These are phyloP conservation scores for Pseudocercospora ulei DNA, from an alignment of 2,329 filamentous ascomycete genomes.

Conservation along the genomic window DNA sequence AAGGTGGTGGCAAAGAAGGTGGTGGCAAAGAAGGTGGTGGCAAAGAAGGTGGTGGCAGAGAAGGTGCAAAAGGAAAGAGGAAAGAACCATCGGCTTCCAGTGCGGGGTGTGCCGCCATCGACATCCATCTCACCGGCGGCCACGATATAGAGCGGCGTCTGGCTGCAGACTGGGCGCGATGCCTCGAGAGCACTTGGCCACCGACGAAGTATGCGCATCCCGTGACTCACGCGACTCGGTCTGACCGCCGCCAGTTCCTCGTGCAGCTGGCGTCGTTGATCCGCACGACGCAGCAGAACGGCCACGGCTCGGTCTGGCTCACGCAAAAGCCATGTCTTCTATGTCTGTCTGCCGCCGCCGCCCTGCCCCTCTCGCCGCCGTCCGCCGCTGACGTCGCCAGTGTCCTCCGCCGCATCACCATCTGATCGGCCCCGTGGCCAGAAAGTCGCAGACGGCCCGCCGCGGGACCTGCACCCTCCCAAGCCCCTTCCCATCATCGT, in stretches of 20 bases:
- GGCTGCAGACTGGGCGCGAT: constrained; percentile 31
- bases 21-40: too few relatives aligned
- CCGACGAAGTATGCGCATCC: constrained; percentile 48
- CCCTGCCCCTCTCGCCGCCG: too few relatives aligned
- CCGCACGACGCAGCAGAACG: constrained; percentile 54
- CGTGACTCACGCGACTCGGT: neutral
- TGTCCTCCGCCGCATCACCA: constrained; percentile 40
- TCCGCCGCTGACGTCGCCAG: constrained; percentile 20
- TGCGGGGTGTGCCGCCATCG: neutral
- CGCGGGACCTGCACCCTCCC: constrained; percentile 52
- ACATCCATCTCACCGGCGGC: constrained; percentile 4
- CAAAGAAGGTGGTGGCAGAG: neutral
- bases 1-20: too few relatives aligned
- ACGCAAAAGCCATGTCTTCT: constrained; percentile 68
- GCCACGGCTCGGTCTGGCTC: constrained; percentile 64
- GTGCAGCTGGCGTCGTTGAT: constrained; percentile 58
- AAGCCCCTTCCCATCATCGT: constrained; percentile 64
- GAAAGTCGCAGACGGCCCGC: constrained; percentile 43
- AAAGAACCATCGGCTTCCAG: neutral
- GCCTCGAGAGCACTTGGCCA: constrained; percentile 46
- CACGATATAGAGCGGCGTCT: neutral
- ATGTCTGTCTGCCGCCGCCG: too few relatives aligned
- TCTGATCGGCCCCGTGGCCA: constrained; percentile 33
- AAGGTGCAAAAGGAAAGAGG: neutral
- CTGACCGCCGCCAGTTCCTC: constrained; percentile 56